A percentile compares a stretch with the other conserved stretches of the same genome.
phyloP scores from a whole-genome alignment of 169 alveolate genomes.

The Plasmodium blacklocki region DNA sequence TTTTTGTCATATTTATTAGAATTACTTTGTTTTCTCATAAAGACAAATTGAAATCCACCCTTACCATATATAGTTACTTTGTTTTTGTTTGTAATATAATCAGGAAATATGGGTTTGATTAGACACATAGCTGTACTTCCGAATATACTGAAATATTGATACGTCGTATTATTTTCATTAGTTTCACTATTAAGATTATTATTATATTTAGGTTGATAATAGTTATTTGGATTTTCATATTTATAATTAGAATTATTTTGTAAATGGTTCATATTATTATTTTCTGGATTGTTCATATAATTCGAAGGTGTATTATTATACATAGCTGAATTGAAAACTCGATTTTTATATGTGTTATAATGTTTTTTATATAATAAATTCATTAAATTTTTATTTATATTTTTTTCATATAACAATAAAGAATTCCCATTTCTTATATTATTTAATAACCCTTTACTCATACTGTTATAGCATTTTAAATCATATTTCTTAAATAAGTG shows the following conservation, averaged over 20 bases:
- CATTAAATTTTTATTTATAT: slow-evolving; percentile 8
- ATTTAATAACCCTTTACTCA: not conserved
- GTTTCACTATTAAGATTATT: not conserved
- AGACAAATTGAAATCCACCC: slow-evolving; percentile 74
- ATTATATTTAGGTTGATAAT: slow-evolving; percentile 42
- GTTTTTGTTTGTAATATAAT: slow-evolving; percentile 54
- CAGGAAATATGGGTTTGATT: slow-evolving; percentile 70
- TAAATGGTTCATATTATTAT: slow-evolving; percentile 20
- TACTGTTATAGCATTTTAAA: slow-evolving; percentile 17
- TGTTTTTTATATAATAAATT: slow-evolving; percentile 9
- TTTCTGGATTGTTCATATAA: slow-evolving; percentile 25
- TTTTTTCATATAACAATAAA: not conserved
- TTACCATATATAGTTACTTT: slow-evolving; percentile 70
- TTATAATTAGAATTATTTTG: slow-evolving; percentile 15
- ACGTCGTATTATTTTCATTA: slow-evolving; percentile 44
- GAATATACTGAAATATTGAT: slow-evolving; percentile 70
- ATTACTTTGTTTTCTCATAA: slow-evolving; percentile 72
- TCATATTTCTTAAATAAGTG: not conserved
- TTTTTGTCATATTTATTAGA: slow-evolving; percentile 70
- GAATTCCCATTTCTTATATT: not conserved
- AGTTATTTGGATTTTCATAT: slow-evolving; percentile 23
- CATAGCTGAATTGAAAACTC: slow-evolving; percentile 24
- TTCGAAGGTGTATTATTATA: slow-evolving; percentile 20
- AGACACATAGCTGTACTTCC: slow-evolving; percentile 76
- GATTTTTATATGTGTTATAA: slow-evolving; percentile 64